These are phyloP conservation scores for Aurifilum marmelostoma DNA, from an alignment of 2,329 filamentous ascomycete genomes.

Conservation along the genomic window DNA sequence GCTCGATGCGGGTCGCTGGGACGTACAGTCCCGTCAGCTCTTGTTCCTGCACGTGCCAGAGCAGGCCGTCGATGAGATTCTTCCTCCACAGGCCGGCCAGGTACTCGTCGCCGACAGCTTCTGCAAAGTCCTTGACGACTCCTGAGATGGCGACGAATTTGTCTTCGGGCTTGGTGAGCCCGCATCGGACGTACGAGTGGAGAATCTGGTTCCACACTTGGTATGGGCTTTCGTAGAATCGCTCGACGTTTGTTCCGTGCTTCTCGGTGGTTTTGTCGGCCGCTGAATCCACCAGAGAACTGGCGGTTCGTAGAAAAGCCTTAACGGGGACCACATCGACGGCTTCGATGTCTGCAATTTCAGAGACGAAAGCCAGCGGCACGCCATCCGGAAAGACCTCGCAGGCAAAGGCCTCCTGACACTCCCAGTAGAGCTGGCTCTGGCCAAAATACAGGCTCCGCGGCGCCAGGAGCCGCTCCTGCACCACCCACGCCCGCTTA, in stretches of 20 bases:
- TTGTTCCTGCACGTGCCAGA: conserved; percentile 5
- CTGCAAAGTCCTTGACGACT: conserved; percentile 18
- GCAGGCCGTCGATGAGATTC: conserved; percentile 18
- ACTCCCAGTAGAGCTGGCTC: conserved; percentile 25
- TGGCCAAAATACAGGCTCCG: conserved; percentile 22
- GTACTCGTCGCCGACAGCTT: conserved; percentile 18
- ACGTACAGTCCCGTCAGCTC: neutral
- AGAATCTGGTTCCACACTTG: conserved; percentile 21
- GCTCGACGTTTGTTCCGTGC: neutral
- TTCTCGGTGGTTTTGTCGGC: neutral
- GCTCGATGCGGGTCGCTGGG: neutral
- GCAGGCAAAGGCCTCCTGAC: conserved; percentile 20
- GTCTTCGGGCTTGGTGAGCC: conserved; percentile 16
- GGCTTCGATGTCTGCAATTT: neutral
- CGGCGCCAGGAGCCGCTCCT: conserved; percentile 22
- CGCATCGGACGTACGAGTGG: conserved; percentile 11
- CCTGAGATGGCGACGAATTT: conserved; percentile 26
- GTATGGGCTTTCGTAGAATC: conserved; percentile 8
- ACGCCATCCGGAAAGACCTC: conserved; percentile 17
- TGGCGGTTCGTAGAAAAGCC: neutral
- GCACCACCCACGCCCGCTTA: conserved; percentile 23
- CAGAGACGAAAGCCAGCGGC: neutral
- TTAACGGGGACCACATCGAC: neutral
- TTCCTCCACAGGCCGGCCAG: conserved; percentile 21
- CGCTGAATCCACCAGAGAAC: neutral